A percentile compares a stretch with the other conserved stretches of the same genome.
Evolutionary conservation across 179 eudicot species (phyloP).

Genomic region (Beta lomatogona): DNA sequence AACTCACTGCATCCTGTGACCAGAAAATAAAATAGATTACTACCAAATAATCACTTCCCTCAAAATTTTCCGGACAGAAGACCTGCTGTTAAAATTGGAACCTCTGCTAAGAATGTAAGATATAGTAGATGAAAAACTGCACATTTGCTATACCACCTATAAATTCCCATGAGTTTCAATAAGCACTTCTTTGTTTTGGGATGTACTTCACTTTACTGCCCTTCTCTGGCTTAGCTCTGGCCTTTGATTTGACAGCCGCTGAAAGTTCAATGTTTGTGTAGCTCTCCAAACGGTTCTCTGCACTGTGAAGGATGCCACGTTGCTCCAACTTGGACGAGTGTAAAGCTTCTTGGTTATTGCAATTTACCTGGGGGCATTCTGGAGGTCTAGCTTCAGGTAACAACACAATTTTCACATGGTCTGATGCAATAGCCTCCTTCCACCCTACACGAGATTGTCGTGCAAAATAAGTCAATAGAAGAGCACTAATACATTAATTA

Average conservation of each 20-base stretch:
- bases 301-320: conserved; percentile 27
- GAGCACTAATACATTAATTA: neutral
- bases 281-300: conserved; percentile 29
- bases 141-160: conserved; percentile 34
- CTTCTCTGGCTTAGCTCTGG: conserved; percentile 46
- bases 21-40: conserved; percentile 7
- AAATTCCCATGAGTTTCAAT: conserved; percentile 21
- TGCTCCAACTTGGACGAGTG: conserved; percentile 27
- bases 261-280: conserved; percentile 24
- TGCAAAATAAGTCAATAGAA: conserved; percentile 1
- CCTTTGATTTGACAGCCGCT: conserved; percentile 36
- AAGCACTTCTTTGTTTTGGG: conserved; percentile 46
- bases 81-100: conserved; percentile 54
- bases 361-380: conserved; percentile 28
- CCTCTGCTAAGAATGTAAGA: conserved; percentile 47
- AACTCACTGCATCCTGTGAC: conserved; percentile 16
- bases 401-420: conserved; percentile 57
- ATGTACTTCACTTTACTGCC: conserved; percentile 52
- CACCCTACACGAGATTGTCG: conserved; percentile 53
- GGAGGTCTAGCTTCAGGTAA: conserved; percentile 41
- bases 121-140: conserved; percentile 35
- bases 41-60: conserved; percentile 26
- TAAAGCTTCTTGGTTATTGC: conserved; percentile 28
- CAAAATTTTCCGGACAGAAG: conserved; percentile 51
- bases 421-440: conserved; percentile 67